These are phyloP conservation scores for Phialophora expanda DNA, from an alignment of 2,329 filamentous ascomycete genomes.

Conservation along the genomic window DNA sequence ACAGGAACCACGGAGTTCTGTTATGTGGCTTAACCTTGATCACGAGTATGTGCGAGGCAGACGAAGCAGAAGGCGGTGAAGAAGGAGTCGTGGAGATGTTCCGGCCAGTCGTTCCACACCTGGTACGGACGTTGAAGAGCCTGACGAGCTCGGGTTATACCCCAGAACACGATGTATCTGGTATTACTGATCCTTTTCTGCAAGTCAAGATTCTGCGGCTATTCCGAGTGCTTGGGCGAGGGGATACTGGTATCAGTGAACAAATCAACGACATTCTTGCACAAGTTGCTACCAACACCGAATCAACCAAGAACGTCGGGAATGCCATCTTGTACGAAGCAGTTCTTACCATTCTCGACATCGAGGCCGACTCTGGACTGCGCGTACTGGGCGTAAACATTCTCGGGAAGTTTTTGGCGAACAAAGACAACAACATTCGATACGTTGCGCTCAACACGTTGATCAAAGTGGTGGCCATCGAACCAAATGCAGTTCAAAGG, in stretches of 20 bases:
- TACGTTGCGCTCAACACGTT: slow-evolving; percentile 97
- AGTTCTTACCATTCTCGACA: slow-evolving; percentile 94
- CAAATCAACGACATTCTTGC: slow-evolving; percentile 98
- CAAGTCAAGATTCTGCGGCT: slow-evolving; percentile 95
- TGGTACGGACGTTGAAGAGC: slow-evolving; percentile 90
- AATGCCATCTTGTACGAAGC: slow-evolving; percentile 98
- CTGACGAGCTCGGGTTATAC: slow-evolving; percentile 95
- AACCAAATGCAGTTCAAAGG: slow-evolving; percentile 95
- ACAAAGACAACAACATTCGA: slow-evolving; percentile 98
- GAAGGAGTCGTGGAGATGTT: slow-evolving; percentile 90
- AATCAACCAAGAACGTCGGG: slow-evolving; percentile 96
- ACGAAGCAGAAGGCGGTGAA: slow-evolving; percentile 84
- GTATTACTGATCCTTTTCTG: slow-evolving; percentile 95
- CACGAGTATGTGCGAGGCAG: slow-evolving; percentile 89
- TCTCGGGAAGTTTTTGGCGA: slow-evolving; percentile 95
- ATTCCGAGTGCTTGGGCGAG: slow-evolving; percentile 81
- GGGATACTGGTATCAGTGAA: slow-evolving; percentile 86
- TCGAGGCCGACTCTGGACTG: slow-evolving; percentile 94
- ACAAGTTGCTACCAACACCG: slow-evolving; percentile 96
- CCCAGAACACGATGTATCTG: slow-evolving; percentile 96
- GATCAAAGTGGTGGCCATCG: slow-evolving; percentile 96
- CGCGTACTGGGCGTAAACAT: slow-evolving; percentile 97
- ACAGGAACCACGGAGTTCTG: slow-evolving; percentile 94
- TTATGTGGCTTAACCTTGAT: slow-evolving; percentile 91
- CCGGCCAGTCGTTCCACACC: slow-evolving; percentile 77